phyloP scores from a whole-genome alignment of 163 green algal genomes.

The Coccomyxa subellipsoidea region DNA sequence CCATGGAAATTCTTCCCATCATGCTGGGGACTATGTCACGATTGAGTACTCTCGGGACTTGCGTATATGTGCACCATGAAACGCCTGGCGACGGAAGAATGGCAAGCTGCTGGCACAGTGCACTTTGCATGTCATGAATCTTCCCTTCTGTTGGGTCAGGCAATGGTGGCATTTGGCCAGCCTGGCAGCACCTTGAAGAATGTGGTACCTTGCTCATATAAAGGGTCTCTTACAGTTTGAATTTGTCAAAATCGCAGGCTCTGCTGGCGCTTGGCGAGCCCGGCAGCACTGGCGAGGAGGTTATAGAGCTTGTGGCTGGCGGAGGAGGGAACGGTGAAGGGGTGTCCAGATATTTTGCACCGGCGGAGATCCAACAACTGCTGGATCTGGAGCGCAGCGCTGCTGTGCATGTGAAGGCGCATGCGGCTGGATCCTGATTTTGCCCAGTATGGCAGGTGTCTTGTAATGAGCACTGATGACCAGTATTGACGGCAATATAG shows the following conservation, averaged over 20 bases:
- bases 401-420: constrained; percentile 1
- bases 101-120: neutral
- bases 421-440: neutral
- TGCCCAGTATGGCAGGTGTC: no score
- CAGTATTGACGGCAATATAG: no score
- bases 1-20: neutral
- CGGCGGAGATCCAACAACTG: constrained; percentile 22
- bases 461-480: no score
- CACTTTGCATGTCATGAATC: neutral
- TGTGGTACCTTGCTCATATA: neutral
- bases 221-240: neutral
- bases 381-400: constrained; percentile 27
- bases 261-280: neutral
- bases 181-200: neutral
- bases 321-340: neutral
- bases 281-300: neutral
- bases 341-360: constrained; percentile 13
- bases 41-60: no score
- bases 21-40: neutral
- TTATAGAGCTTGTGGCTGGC: constrained; percentile 15
- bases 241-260: neutral
- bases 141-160: no score
- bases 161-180: no score
- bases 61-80: no score
- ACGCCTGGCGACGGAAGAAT: no score